Evolutionary conservation across 106 monocot species (phyloP).

Genomic region (Platanthera guangdongensis): DNA sequence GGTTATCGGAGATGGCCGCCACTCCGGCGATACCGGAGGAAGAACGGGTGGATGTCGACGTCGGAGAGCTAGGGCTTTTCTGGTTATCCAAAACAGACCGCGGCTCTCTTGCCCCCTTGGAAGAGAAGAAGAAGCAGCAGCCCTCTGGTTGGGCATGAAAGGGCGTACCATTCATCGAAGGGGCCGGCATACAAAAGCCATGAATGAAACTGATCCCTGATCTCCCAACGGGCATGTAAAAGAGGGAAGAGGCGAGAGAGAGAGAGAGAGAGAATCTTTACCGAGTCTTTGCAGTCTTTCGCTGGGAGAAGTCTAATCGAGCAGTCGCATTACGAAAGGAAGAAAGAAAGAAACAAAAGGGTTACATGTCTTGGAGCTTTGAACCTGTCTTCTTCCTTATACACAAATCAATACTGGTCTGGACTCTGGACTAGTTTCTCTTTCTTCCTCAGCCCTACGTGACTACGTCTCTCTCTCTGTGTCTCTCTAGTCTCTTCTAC

Average conservation of each 20-base stretch:
- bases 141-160: conserved; percentile 8
- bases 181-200: neutral
- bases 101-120: conserved; percentile 20
- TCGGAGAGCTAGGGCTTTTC: conserved; percentile 45
- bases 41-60: conserved; percentile 39
- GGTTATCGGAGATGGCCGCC: conserved; percentile 12
- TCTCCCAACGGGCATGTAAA: neutral
- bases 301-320: neutral
- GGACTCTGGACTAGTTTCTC: too few relatives aligned
- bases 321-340: neutral
- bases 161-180: conserved; percentile 35
- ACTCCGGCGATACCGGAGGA: conserved; percentile 12
- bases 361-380: too few relatives aligned
- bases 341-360: neutral
- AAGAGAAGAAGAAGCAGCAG: neutral
- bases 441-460: too few relatives aligned
- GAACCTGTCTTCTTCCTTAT: too few relatives aligned
- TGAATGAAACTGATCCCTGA: neutral
- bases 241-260: neutral
- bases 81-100: conserved; percentile 44
- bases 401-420: too few relatives aligned
- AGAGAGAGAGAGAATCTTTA: neutral
- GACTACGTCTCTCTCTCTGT: too few relatives aligned
- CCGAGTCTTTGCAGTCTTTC: neutral
- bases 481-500: too few relatives aligned